Evolutionary conservation across 345 rosid genomes (phyloP), one percentile per base, ranked within the genome.

Genomic region (Brassica juncea): DNA sequence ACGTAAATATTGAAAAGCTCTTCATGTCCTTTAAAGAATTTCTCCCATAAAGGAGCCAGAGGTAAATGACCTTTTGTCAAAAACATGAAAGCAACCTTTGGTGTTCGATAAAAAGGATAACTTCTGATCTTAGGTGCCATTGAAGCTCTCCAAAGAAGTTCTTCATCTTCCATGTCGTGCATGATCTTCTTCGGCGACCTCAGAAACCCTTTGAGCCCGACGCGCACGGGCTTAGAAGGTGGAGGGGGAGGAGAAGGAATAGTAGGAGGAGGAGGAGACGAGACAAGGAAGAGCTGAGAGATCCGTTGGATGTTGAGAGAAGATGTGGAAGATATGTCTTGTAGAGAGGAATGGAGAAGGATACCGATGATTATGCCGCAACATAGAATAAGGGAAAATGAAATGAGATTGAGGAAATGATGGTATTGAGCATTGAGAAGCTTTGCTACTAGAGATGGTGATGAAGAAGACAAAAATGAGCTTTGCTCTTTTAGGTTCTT

Each of bases 51-150:
- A 8, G 89, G 94, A 80, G 92, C 94, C 75, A 93, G 66, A 16
- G 87, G 67, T 77, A 93, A 88, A n/a, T 86, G 87, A 23, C 94
- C 94, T 70, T 86, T 89, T 2, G 88, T 85, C 87, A 93, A 78
- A 86, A 91, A 93, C 98, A 93, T 54, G 85, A 91, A 91, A 3
- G 97, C 98, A 49, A 93, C 86, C 73, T 90, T 90, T 6, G 89
- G 97, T 25, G 81, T 83, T 62, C 89, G 73, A 5, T 81, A 64
- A 70, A 82, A 87, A 21, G 94, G 97, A 63, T 74, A 84, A 16
- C 68, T 44, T 0, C 3, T 27, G 23, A 84, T 83, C 62, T 58
- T 65, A 0, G 92, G 89, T 2, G 75, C 77, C 87, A 85, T 76
- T n/a, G 97, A 91, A 34, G 97, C 94, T 78, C 85, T 87, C 97